phyloP scores from a whole-genome alignment of 768 basidiomycete genomes.

The Psilocybe sp. region DNA sequence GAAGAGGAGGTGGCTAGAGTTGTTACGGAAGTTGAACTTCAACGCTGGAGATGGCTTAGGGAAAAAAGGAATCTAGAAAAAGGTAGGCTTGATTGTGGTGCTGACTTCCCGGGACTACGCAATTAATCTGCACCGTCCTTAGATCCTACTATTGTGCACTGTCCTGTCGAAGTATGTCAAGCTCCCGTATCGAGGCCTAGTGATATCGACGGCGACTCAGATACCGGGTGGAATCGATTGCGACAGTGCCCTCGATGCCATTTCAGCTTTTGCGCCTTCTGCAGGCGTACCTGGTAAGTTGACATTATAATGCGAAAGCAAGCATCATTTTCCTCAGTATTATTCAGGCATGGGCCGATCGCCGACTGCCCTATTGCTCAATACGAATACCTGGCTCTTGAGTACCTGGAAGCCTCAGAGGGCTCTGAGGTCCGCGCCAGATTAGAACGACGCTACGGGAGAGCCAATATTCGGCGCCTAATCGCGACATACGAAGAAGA shows the following conservation, averaged over 20 bases:
- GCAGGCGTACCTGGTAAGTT: slow-evolving; percentile 72
- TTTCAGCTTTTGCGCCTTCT: slow-evolving; percentile 83
- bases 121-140: background rate
- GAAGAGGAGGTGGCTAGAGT: slow-evolving; percentile 75
- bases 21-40: slow-evolving; percentile 59
- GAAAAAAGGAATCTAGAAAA: slow-evolving; percentile 71
- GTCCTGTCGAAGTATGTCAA: slow-evolving; percentile 81
- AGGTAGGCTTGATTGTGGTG: slow-evolving; percentile 36
- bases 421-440: slow-evolving; percentile 43
- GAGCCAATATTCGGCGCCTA: slow-evolving; percentile 54
- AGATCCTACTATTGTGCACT: slow-evolving; percentile 59
- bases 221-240: slow-evolving; percentile 68
- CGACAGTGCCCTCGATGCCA: slow-evolving; percentile 68
- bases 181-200: slow-evolving; percentile 65
- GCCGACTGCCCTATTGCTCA: slow-evolving; percentile 66
- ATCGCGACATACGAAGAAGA: slow-evolving; percentile 70
- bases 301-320: background rate
- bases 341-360: slow-evolving; percentile 25
- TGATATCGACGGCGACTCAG: slow-evolving; percentile 47
- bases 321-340: background rate
- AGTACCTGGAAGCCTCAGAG: slow-evolving; percentile 61
- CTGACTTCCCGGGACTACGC: slow-evolving; percentile 5
- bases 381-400: slow-evolving; percentile 60
- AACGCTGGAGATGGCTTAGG: slow-evolving; percentile 76
- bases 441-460: slow-evolving; percentile 68